These are phyloP conservation scores for Aphelidium insulamus DNA, from an alignment of 371 early-diverging fungal genomes.

Conservation along the genomic window DNA sequence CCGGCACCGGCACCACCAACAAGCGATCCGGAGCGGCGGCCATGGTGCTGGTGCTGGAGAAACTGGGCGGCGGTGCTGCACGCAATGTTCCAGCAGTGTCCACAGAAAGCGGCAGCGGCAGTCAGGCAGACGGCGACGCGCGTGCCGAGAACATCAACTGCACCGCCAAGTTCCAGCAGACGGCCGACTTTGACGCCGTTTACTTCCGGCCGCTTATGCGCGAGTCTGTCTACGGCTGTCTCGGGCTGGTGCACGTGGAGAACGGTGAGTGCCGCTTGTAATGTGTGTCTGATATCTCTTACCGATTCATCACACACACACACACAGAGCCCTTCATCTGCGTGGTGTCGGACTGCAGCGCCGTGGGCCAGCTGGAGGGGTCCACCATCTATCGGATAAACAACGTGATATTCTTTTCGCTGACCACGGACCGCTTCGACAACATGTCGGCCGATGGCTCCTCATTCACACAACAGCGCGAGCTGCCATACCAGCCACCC, in stretches of 20 bases:
- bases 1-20: too few relatives aligned
- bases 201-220: constrained; percentile 21
- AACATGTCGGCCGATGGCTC: constrained; percentile 33
- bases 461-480: background rate
- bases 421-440: constrained; percentile 29
- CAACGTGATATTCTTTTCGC: constrained; percentile 34
- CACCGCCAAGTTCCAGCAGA: constrained; percentile 16
- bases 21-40: too few relatives aligned
- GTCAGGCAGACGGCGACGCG: constrained; percentile 3
- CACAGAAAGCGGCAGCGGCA: too few relatives aligned
- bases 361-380: constrained; percentile 28
- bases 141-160: constrained; percentile 9
- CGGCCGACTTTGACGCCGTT: constrained; percentile 20
- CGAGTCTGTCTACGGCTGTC: constrained; percentile 41
- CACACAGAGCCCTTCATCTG: constrained; percentile 40
- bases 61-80: too few relatives aligned
- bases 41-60: too few relatives aligned
- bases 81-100: too few relatives aligned
- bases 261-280: constrained; percentile 18
- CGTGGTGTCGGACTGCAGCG: constrained; percentile 36
- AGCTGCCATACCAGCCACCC: background rate
- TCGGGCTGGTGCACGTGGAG: constrained; percentile 35
- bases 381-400: constrained; percentile 31
- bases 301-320: background rate
- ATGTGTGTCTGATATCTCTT: background rate